Evolutionary conservation across 331 rosid species (phyloP), one percentile per base, ranked within the genome.

Genomic region (Dryas integrifolia): DNA sequence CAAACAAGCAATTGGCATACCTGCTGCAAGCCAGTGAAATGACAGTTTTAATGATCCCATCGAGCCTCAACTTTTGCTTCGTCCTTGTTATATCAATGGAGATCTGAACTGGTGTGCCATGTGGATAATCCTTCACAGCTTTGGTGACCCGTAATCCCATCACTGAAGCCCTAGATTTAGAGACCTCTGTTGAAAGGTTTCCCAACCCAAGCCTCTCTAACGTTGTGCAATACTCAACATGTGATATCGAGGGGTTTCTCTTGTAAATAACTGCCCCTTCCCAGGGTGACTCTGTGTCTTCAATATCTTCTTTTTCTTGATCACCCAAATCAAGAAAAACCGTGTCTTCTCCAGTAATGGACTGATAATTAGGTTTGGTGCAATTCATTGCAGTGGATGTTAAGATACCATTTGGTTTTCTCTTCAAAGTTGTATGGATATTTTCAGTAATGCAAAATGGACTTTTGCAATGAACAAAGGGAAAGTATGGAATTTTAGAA

Each of bases 41-140:
- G 80, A 91, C 96, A 61, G 97, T 84, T 79, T 85, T 94, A 24
- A 89, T 75, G 75, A 94, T 94, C 74, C 98, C 98, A 78, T 91
- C 97, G 63, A 94, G 92, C 87, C 91, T 91, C 87, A 94, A 55
- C 68, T 76, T 94, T 40, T 84, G 84, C 85, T 73, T 86, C 85
- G 83, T 91, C 85, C 82, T 88, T n/a, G 85, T 84, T 35, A 91
- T 85, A 68, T 94, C 98, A 46, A 91, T 40, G 66, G 98, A 91
- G 65, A 91, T 77, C 86, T 88, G 98, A 77, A 94, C 97, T 11
- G 98, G 98, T 30, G 97, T 94, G 61, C 98, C 98, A 50, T 63
- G 38, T 0, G 87, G 96, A 65, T 79, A 94, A 61, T 91, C 98
- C 81, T 85, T 89, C 16, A 89, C 96, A 6, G 80, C 82, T 79